Conservation (phyloP, 345 rosid genomes). For the Geranium rotundifolium region DNA sequence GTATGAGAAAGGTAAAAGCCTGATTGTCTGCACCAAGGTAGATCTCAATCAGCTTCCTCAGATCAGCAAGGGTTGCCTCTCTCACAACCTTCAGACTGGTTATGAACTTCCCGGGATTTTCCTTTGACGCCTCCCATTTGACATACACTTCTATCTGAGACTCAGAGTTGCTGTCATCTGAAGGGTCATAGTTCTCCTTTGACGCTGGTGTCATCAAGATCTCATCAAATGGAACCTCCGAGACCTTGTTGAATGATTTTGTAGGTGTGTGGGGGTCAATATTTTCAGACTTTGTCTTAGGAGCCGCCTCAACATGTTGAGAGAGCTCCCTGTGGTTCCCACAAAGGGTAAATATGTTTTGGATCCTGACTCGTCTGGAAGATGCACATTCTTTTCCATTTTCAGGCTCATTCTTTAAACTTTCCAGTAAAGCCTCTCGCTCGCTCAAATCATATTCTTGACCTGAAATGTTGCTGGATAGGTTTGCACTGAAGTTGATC, state of each 20-base stretch:
- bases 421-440: not conserved
- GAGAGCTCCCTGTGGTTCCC: conserved; percentile 87
- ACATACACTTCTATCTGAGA: conserved; percentile 39
- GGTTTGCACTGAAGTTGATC: conserved; percentile 4
- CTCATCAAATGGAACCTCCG: not conserved
- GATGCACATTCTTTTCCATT: conserved; percentile 37
- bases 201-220: conserved; percentile 10
- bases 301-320: conserved; percentile 35
- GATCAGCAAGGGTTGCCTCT: conserved; percentile 52
- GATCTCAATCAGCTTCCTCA: conserved; percentile 64
- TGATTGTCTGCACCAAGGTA: conserved; percentile 48
- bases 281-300: conserved; percentile 13
- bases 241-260: not conserved
- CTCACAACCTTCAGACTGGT: conserved; percentile 40
- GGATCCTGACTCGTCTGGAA: conserved; percentile 55
- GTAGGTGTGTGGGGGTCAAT: conserved; percentile 12
- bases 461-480: too few relatives aligned
- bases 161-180: conserved; percentile 16
- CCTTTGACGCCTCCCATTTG: conserved; percentile 53
- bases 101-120: conserved; percentile 38
- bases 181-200: conserved; percentile 46
- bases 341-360: conserved; percentile 84
- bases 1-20: conserved; percentile 43
- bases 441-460: conserved; percentile 3
- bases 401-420: conserved; percentile 1